Base-by-base conservation (phyloP, 1,284 basidiomycete genomes). In the Apiotrichum veenhuisii region DNA sequence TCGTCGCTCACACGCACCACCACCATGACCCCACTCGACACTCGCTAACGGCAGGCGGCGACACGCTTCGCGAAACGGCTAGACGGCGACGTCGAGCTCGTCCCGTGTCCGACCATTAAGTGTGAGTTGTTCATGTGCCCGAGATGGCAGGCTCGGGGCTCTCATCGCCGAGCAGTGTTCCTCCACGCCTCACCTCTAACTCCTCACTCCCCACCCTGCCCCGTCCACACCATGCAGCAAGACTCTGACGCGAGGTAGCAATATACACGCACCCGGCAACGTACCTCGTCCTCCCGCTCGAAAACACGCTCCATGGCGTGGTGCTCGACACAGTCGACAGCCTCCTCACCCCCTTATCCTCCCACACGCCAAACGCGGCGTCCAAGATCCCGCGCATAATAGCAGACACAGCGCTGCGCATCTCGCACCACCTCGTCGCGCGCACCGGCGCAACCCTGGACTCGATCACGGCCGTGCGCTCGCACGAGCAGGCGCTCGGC, bases 401-500 rank as follows among this genome's bases (percentile, higher is more conserved):
- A 3, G 51, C 52, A 17, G 60, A 65, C 48, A 60, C 57, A 22
- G 46, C 57, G 10, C 61, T 76, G 20, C 62, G 61, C 10, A 75
- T 78, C 23, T 55, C 65, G 27, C 77, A 78, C 59, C 70, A 69
- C 47, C 63, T 77, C 18, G 72, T 77, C 12, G 75, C 64, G 0
- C 55, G 57, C 20, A 53, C 52, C 36, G 74, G 72, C 10, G 61
- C 58, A 11, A 59, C 45, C 33, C 50, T 75, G 53, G 61, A 62
- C 17, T 63, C 72, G 37, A 67, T 78, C 22, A 53, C 38, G 15
- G 72, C 65, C 63, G 71, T 78, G 10, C 62, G 69, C 42, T 67
- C 64, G 26, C 77, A 78, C 58, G 77, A 78, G 55, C 77, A 78
- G 73, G 77, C 77, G 5, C 60, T 78, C 5, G 75, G 74, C 2